Evolutionary conservation across 768 basidiomycete species (phyloP).

Genomic region (Hericium alpestre): DNA sequence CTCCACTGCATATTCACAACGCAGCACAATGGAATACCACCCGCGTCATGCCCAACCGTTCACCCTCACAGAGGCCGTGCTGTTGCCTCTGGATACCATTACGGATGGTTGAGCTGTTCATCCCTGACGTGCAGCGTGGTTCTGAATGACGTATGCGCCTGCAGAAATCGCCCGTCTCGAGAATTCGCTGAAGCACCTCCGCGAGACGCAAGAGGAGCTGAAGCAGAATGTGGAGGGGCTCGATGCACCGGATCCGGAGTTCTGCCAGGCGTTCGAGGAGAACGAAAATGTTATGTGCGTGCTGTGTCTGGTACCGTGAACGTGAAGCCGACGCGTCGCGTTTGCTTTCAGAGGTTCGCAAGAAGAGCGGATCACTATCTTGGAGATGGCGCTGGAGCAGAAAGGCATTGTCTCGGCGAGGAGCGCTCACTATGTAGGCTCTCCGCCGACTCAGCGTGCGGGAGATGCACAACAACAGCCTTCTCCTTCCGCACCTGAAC

Average conservation of each 20-base stretch:
- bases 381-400: conserved; percentile 52
- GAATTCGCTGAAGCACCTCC: conserved; percentile 57
- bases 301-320: not conserved
- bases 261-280: conserved; percentile 53
- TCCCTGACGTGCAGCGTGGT: not conserved
- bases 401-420: conserved; percentile 34
- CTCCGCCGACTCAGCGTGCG: too few species aligned
- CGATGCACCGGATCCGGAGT: conserved; percentile 40
- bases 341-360: conserved; percentile 51
- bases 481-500: too few species aligned
- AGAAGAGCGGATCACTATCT: conserved; percentile 60
- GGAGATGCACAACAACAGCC: too few species aligned
- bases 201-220: conserved; percentile 50
- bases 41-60: conserved; percentile 71
- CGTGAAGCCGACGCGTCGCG: not conserved
- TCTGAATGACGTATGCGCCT: not conserved
- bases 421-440: too few species aligned
- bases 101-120: conserved; percentile 45
- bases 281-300: conserved; percentile 64
- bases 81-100: conserved; percentile 55
- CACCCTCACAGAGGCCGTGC: conserved; percentile 51
- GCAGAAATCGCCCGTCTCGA: conserved; percentile 69
- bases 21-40: conserved; percentile 45
- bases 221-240: conserved; percentile 32
- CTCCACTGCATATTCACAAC: not conserved